Base-by-base conservation (phyloP, 495 filamentous ascomycete species). In the Neurospora sp. region DNA sequence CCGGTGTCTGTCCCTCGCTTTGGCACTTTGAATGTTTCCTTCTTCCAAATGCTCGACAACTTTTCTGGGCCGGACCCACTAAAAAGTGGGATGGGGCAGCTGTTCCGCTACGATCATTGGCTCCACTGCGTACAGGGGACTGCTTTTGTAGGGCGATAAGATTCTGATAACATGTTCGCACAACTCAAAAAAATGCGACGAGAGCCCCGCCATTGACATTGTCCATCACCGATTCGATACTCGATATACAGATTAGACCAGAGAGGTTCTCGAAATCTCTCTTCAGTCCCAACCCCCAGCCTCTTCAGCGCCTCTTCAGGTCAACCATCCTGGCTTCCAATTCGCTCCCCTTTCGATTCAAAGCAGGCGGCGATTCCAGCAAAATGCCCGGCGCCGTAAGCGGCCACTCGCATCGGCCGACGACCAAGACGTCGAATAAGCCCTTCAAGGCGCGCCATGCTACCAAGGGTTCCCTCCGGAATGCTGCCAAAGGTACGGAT, bases 381-480 rank as follows among this genome's bases (percentile, higher is more conserved):
- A 88, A 82, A 69, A 90, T 90, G 88, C 85, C 88, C 70, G 82
- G 84, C 70, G 85, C 87, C 76, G 82, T 85, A 69, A 84, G 83
- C 74, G 74, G 76, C 42, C 96, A 98, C 79, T 94, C 95, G 77
- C 96, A 99, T 83, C 89, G 95, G 77, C 91, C 90, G 78, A 98
- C 94, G 45, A 96, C 94, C 53, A 98, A 98, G 85, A 80, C 85
- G 59, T 78, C 86, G 76, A 88, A 97, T 82, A 99, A 99, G 84
- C 76, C 91, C 9, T 99, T 93, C 88, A 99, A 99, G 82, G 92
- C 92, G 42, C 88, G 90, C 75, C 93, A 97, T 85, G 88, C 94
- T 7, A 94, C 93, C 61, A 99, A 98, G 81, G 89, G 92, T 72
- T 87, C 91, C 37, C 79, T 98, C 73, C 93, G 94, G 75, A 90